Base-by-base conservation (phyloP, 176 grass and related monocot genomes). In the Avena atlantica region DNA sequence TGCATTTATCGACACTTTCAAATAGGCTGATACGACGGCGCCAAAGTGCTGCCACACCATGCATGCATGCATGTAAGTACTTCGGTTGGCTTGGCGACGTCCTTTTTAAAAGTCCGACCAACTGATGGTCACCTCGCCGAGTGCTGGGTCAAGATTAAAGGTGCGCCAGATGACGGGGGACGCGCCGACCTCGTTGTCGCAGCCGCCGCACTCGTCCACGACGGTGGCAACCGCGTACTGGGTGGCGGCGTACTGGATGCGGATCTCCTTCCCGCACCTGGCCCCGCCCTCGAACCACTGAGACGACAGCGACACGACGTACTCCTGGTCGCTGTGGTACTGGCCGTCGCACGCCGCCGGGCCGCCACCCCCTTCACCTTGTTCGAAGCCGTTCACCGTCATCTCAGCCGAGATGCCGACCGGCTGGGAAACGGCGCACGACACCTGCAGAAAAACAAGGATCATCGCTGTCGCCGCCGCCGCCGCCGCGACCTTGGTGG, bases 231-330 rank as follows among this genome's bases (percentile, higher is more conserved):
- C 6, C 1, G 17, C 6, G 55, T 19, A 6, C 1, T 19, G 4
- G 55, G 17, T 57, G 55, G 55, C 13, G 5, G 55, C 6, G 55
- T 57, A 5, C 5, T 16, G 3, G 55, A 57, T 57, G 55, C 55
- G 16, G 14, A 57, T 57, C 5, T 6, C 5, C 16, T 57, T 19
- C 5, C 55, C 16, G 55, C 55, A 57, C 55, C 55, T 15, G 4
- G 17, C 55, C 16, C 76, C 70, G 53, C 57, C 15, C 69, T 34
- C 19, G 83, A 45, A 76, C 88, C 83, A 90, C 13, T 69, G 3
- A 49, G 88, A 81, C 7, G 88, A 90, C 34, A 90, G 74, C 11
- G 88, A 83, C 56, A 51, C 83, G 29, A 86, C 9, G 74, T 81
- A 49, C 6, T 84, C 70, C 0, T 21, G 9, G 51, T 91, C 14